Base-by-base conservation (phyloP, 768 basidiomycete genomes). In the Pisolithus orientalis region DNA sequence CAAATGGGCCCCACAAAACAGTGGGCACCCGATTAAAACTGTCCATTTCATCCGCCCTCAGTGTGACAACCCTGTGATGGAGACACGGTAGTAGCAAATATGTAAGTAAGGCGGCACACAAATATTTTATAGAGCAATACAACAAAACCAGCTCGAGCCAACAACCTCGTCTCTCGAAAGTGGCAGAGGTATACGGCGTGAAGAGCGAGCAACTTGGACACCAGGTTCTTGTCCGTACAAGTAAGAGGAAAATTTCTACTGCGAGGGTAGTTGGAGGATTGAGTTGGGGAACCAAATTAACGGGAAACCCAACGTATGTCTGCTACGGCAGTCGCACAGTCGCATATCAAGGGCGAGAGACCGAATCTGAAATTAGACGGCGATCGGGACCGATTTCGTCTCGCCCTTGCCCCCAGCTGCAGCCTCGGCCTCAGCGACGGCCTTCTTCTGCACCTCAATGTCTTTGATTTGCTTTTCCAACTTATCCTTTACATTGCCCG, bases 401-500 rank as follows among this genome's bases (percentile, higher is more conserved):
- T 79, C 83, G 53, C 80, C 77, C 62, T 84, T 83, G 69, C 85
- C 85, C 63, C 71, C 75, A 24, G 76, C 78, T 21, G 80, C 79
- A 44, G 63, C 78, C 63, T 87, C 78, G 2, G 84, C 84, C 27
- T 81, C 80, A 59, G 77, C 78, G 17, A 87, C 80, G 2, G 83
- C 84, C 65, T 80, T 79, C 68, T 85, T 80, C 66, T 80, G 80
- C 59, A 80, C 81, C 66, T 89, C 81, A 25, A 86, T 73, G 63
- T 84, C 84, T 67, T 79, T 83, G 60, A 82, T 76, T 62, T 78
- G 69, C 61, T 63, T 71, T 60, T 75, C 73, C 49, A 78, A 70
- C 54, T 76, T 72, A 54, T 78, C 74, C 63, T 78, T 81, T 50
- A 78, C 70, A 14, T 68, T 66, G 50, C 62, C 69, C 38, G 57